Base-by-base conservation (phyloP, 352 stramenopile species). In the Globisporangium carolinianum region DNA sequence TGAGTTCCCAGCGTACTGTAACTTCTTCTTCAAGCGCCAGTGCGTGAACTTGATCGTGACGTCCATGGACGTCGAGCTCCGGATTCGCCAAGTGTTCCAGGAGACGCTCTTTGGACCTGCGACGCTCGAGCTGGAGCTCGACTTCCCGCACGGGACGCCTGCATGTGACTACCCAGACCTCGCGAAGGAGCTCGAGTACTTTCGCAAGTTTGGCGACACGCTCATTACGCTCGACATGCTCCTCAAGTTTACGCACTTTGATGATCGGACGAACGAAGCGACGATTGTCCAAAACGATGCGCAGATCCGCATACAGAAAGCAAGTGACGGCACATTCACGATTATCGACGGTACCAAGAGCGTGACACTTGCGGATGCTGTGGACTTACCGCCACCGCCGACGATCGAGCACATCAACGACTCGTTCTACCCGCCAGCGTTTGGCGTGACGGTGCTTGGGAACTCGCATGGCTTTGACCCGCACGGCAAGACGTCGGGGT, bases 1-100 rank as follows among this genome's bases (percentile, higher is more conserved):
- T 65, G 95, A 98, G 79, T 98, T 98, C 67, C 95, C 95, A 6
- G 94, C 90, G 6, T 98, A 98, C 63, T 98, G 97, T 69, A 98
- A 98, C 67, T 98, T 98, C 69, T 98, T 98, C 70, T 93, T 95
- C 68, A 93, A 94, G 60, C 66, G 79, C 3, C 83, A 94, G 58
- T 88, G 78, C 54, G 76, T 96, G 6, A 95, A 95, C 55, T 75
- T 96, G 18, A 87, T 96, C 52, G 86, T 95, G 43, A 72, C 73
- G 5, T 91, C 79, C 3, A 63, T 68, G 43, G 86, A 94, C 35
- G 83, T 91, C 8, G 86, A 95, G 65, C 58, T 71, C 14, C 78
- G 86, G 50, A 92, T 96, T 46, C 83, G 85, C 17, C 79, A 87
- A 42, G 84, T 96, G 15, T 94, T 96, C 52, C 87, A 96, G 61